A percentile compares a stretch with the other conserved stretches of the same genome.
phyloP scores from a whole-genome alignment of 2,329 filamentous ascomycete genomes.

The Scopulariopsis brevicaulis region DNA sequence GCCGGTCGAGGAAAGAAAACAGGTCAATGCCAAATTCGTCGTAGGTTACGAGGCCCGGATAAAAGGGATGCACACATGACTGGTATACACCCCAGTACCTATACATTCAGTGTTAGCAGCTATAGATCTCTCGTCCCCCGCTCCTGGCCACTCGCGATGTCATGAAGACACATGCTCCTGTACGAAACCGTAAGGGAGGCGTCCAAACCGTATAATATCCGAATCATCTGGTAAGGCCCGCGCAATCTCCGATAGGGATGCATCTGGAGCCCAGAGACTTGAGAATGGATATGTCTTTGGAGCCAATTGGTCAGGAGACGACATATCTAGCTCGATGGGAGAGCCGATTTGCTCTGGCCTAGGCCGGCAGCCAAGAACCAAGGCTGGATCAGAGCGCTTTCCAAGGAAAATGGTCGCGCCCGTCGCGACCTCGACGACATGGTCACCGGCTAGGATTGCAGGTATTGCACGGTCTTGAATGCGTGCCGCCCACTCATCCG shows the following conservation, averaged over 20 bases:
- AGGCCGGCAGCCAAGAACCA: neutral
- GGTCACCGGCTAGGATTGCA: neutral
- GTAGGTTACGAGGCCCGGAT: neutral
- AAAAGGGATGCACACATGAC: neutral
- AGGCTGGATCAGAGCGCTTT: neutral
- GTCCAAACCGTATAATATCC: neutral
- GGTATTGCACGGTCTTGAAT: neutral
- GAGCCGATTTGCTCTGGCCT: neutral
- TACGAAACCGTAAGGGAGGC: too few relatives aligned
- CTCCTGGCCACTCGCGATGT: too few relatives aligned
- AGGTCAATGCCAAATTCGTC: neutral
- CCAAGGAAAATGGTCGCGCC: constrained; percentile 2
- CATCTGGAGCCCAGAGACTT: neutral
- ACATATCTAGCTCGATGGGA: neutral
- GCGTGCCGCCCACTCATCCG: neutral
- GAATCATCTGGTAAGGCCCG: neutral
- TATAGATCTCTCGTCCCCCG: too few relatives aligned
- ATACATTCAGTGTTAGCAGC: neutral
- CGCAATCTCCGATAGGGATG: neutral
- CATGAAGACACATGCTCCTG: neutral
- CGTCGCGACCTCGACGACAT: neutral
- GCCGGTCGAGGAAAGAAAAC: neutral
- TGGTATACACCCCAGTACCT: constrained; percentile 4
- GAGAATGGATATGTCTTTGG: constrained; percentile 2
- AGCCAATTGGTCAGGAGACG: neutral